Conservation (phyloP, 352 stramenopile genomes). For the Vaucheria bursata region DNA sequence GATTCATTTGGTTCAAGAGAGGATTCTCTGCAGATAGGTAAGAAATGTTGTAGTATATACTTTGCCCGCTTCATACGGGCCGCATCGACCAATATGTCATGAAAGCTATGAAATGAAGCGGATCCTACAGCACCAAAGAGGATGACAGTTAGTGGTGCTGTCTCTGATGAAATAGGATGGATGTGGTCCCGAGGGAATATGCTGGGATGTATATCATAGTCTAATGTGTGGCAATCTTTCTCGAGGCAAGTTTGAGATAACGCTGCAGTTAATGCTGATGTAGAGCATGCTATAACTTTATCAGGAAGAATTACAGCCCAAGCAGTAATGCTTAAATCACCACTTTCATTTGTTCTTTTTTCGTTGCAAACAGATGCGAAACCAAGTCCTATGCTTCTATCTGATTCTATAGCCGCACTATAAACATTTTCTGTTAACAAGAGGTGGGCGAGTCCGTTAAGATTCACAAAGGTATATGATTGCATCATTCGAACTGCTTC, state of each 20-base stretch:
- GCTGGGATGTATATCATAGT: not conserved
- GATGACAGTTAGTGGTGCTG: slow-evolving; percentile 54
- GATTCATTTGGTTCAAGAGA: slow-evolving; percentile 51
- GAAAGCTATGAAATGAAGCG: slow-evolving; percentile 61
- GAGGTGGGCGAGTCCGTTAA: not conserved
- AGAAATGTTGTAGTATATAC: slow-evolving; percentile 71
- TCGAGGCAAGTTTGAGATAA: slow-evolving; percentile 5
- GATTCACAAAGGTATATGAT: not conserved
- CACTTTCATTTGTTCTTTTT: not conserved
- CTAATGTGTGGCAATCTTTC: not conserved
- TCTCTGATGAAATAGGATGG: slow-evolving; percentile 1
- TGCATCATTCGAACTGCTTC: not conserved
- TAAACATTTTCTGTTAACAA: slow-evolving; percentile 3
- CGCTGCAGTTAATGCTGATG: not conserved
- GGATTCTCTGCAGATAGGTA: slow-evolving; percentile 56
- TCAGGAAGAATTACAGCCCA: slow-evolving; percentile 19
- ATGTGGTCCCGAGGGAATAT: slow-evolving; percentile 20
- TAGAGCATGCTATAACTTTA: slow-evolving; percentile 18
- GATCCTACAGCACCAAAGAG: slow-evolving; percentile 70
- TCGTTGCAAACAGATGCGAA: slow-evolving; percentile 8
- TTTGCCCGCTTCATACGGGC: slow-evolving; percentile 57
- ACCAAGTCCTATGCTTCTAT: slow-evolving; percentile 9
- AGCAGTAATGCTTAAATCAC: not conserved
- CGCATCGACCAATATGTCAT: slow-evolving; percentile 56
- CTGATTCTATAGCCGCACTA: slow-evolving; percentile 26